These are phyloP conservation scores for Fusarium verticillioides DNA, from an alignment of 2,329 filamentous ascomycete species.

Conservation along the genomic window DNA sequence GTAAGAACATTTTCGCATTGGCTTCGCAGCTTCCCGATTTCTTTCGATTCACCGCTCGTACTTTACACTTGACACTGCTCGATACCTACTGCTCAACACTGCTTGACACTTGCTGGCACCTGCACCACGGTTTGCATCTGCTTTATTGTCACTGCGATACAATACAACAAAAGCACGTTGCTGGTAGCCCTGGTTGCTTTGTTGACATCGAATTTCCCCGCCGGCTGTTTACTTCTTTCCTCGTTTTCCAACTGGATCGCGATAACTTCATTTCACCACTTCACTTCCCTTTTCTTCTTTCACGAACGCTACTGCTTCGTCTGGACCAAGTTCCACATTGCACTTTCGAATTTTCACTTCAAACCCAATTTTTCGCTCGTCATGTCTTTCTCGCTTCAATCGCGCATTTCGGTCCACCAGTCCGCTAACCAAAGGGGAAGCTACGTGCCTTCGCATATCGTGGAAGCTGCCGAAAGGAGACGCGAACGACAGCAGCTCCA, in stretches of 20 bases:
- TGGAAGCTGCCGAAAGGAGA: slow-evolving; percentile 13
- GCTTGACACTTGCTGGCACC: slow-evolving; percentile 20
- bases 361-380: neutral
- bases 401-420: slow-evolving; percentile 12
- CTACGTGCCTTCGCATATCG: slow-evolving; percentile 13
- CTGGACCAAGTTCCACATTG: neutral
- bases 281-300: neutral
- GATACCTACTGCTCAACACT: neutral
- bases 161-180: neutral
- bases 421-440: slow-evolving; percentile 21
- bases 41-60: slow-evolving; percentile 11
- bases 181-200: neutral
- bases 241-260: neutral
- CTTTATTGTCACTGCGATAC: slow-evolving; percentile 6
- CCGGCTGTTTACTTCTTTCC: neutral
- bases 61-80: neutral
- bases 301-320: slow-evolving; percentile 3
- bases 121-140: slow-evolving; percentile 8
- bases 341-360: slow-evolving; percentile 8
- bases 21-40: neutral
- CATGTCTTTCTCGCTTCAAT: slow-evolving; percentile 21
- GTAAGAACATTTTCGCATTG: slow-evolving; percentile 13
- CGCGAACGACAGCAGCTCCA: slow-evolving; percentile 18
- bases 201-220: slow-evolving; percentile 9
- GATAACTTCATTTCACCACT: neutral